Conservation (phyloP, 169 alveolate species). For the Eimeria praecox region DNA sequence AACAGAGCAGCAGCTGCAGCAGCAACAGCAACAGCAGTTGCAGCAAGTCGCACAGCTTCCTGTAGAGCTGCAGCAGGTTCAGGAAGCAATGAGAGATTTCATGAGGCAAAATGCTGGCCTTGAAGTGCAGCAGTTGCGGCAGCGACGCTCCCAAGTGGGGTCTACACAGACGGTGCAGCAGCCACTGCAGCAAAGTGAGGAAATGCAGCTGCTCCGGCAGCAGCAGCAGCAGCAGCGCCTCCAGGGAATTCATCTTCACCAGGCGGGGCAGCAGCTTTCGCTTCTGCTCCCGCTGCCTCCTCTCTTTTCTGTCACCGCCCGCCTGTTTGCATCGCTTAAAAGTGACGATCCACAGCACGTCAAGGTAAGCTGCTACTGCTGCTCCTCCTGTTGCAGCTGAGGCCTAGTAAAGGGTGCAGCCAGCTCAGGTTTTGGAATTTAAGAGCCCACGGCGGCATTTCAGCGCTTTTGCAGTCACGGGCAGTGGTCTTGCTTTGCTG, state of each 20-base stretch:
- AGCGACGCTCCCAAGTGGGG: constrained; percentile 30
- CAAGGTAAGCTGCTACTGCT: constrained; percentile 35
- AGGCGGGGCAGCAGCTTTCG: constrained; percentile 63
- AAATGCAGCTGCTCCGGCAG: constrained; percentile 47
- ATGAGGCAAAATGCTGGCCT: constrained; percentile 17
- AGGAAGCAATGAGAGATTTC: constrained; percentile 60
- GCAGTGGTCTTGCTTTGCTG: background rate
- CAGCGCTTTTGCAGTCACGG: background rate
- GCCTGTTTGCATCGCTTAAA: constrained; percentile 26
- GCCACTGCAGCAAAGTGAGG: constrained; percentile 24
- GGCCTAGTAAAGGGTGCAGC: background rate
- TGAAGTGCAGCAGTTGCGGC: constrained; percentile 58
- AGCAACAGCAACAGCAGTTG: constrained; percentile 35
- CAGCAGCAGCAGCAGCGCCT: constrained; percentile 71
- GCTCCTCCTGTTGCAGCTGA: background rate
- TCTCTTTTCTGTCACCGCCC: constrained; percentile 31
- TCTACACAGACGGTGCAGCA: constrained; percentile 12
- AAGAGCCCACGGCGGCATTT: background rate
- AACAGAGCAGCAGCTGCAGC: constrained; percentile 14
- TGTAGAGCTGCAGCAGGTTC: constrained; percentile 40
- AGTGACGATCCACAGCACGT: constrained; percentile 49
- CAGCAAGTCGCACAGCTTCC: constrained; percentile 48
- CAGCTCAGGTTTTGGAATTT: background rate
- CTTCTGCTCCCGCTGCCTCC: constrained; percentile 25
- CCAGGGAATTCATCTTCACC: constrained; percentile 41